Conservation (phyloP, 345 rosid species). For the Crucihimalaya himalaica region DNA sequence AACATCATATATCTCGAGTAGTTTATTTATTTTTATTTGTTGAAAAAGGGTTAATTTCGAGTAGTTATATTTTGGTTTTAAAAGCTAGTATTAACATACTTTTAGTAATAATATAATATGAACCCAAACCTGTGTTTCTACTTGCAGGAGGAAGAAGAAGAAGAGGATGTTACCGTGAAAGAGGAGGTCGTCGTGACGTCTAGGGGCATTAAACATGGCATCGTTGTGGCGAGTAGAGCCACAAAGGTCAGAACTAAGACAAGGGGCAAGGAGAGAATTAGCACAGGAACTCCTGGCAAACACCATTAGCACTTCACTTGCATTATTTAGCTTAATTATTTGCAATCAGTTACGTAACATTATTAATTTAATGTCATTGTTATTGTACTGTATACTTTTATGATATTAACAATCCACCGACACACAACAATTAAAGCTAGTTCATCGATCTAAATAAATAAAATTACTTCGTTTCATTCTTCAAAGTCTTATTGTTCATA, state of each 20-base stretch:
- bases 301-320: slow-evolving; percentile 8
- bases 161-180: background rate
- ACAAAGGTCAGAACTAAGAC: background rate
- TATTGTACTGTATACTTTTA: background rate
- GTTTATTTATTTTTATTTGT: too few relatives aligned
- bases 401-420: background rate
- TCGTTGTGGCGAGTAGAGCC: background rate
- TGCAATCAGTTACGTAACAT: background rate
- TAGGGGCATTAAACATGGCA: background rate
- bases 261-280: background rate
- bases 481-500: background rate
- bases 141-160: slow-evolving; percentile 22
- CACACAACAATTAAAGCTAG: background rate
- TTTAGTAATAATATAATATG: background rate
- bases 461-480: background rate
- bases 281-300: slow-evolving; percentile 5
- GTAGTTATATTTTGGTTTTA: background rate
- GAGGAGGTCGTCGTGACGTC: background rate
- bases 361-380: background rate
- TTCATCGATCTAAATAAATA: too few relatives aligned
- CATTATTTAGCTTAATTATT: background rate
- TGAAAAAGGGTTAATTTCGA: too few relatives aligned
- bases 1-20: background rate
- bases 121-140: background rate
- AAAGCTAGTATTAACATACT: background rate